Base-by-base conservation (phyloP, 768 basidiomycete genomes). In the Macrolepiota fuliginosa region DNA sequence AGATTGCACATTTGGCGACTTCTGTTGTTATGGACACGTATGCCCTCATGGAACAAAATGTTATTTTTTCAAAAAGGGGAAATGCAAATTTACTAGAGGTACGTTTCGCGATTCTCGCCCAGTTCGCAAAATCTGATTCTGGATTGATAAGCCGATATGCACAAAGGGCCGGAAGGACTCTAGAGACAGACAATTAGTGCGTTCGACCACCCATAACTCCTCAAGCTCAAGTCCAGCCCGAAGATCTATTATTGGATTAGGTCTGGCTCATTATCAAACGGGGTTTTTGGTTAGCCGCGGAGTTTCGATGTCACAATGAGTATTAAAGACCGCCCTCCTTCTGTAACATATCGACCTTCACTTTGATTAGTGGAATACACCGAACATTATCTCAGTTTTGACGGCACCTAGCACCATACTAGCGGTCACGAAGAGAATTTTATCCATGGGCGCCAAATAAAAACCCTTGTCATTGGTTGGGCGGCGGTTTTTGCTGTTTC, bases 21-120 rank as follows among this genome's bases (percentile, higher is more conserved):
- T 77, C 3, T 89, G 87, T 68, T 83, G 81, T 73, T 75, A 82
- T 74, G 78, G 85, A 29, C 75, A 82, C 66, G 71, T 71, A 29
- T 89, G 88, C 68, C 79, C 80, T 62, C 75, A 70, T 52, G 69
- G 69, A 19, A 68, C 71, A 5, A 77, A 76, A 40, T 83, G 81
- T 68, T 74, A 74, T 54, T 83, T 76, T 69, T 72, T 81, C 65
- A 85, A 83, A 75, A 74, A 79, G 51, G 82, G 82, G 19, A 81
- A 74, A 59, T 89, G 88, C 71, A 87, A 83, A 70, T 89, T 89
- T 71, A 70, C 76, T 64, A 86, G 83, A 71, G 76, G 87, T 88
- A 63, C 63, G 22, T 63, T 49, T 49, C 32, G n/a, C 37, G 5
- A 39, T n/a, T n/a, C 52, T 40, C 52, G 5, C 37, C 22, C n/a